A percentile compares a stretch with the other conserved stretches of the same genome.
These are phyloP conservation scores for Dendrobium nobile DNA, from an alignment of 106 monocot species.

Conservation along the genomic window DNA sequence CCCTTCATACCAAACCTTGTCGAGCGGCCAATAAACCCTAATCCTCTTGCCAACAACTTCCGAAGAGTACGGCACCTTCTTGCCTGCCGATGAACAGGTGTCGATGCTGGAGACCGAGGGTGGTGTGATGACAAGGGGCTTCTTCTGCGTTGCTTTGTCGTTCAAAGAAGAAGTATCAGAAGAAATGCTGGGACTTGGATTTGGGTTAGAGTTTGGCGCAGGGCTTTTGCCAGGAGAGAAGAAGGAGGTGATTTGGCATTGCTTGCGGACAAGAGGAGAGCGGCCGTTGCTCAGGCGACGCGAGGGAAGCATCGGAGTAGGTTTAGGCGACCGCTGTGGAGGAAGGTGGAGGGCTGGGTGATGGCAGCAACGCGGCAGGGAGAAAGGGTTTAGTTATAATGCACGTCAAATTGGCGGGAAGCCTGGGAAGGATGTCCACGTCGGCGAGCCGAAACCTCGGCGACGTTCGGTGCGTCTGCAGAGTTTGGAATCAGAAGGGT, in stretches of 20 bases:
- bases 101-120: slow-evolving; percentile 17
- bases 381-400: neutral
- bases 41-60: slow-evolving; percentile 57
- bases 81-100: slow-evolving; percentile 10
- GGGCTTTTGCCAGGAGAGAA: slow-evolving; percentile 45
- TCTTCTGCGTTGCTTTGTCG: slow-evolving; percentile 16
- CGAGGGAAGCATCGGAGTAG: slow-evolving; percentile 21
- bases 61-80: slow-evolving; percentile 3
- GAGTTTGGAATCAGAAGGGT: no score
- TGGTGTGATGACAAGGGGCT: slow-evolving; percentile 22
- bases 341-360: neutral
- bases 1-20: slow-evolving; percentile 70
- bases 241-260: slow-evolving; percentile 92
- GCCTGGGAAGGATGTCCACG: slow-evolving; percentile 6
- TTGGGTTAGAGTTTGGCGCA: neutral
- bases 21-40: slow-evolving; percentile 76
- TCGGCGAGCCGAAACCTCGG: neutral
- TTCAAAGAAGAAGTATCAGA: slow-evolving; percentile 21
- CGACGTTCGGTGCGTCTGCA: no score
- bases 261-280: slow-evolving; percentile 75
- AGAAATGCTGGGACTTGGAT: neutral
- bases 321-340: neutral
- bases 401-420: slow-evolving; percentile 28
- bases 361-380: neutral
- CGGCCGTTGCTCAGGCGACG: slow-evolving; percentile 70